Evolutionary conservation across 108 stramenopile genomes (phyloP).

Genomic region (Asterionellopsis glacialis): DNA sequence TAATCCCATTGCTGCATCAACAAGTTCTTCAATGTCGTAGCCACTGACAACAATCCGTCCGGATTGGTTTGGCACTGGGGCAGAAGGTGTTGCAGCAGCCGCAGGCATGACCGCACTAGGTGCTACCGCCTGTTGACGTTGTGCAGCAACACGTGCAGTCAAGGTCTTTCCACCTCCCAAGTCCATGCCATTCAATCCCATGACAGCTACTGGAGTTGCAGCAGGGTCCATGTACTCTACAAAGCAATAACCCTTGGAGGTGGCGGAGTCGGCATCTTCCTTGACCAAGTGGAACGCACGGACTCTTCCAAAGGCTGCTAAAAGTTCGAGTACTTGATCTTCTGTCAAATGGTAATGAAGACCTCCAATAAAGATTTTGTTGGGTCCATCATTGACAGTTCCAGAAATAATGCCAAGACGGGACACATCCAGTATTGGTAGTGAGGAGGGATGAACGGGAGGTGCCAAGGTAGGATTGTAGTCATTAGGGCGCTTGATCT

Average conservation of each 20-base stretch:
- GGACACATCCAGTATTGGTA: conserved; percentile 64
- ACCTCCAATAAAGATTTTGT: conserved; percentile 99
- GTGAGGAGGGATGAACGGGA: conserved; percentile 36
- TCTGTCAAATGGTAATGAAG: conserved; percentile 94
- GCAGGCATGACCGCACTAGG: background rate
- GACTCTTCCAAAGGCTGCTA: conserved; percentile 88
- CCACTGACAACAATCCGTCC: conserved; percentile 45
- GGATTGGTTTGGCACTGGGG: conserved; percentile 3
- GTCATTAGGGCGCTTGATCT: conserved; percentile 95
- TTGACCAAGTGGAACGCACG: conserved; percentile 95
- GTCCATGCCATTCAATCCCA: conserved; percentile 95
- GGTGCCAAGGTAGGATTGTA: conserved; percentile 89
- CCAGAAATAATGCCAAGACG: conserved; percentile 80
- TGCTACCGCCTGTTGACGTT: conserved; percentile 16
- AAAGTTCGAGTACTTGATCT: conserved; percentile 88
- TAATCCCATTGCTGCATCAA: conserved; percentile 76
- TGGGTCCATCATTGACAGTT: conserved; percentile 93
- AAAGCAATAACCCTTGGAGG: conserved; percentile 96
- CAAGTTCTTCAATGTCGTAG: conserved; percentile 69
- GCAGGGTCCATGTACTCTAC: conserved; percentile 88
- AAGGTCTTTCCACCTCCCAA: conserved; percentile 91
- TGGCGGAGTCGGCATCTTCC: conserved; percentile 61
- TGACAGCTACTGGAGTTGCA: conserved; percentile 77
- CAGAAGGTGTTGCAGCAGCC: conserved; percentile 7
- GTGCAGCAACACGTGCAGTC: conserved; percentile 78